Evolutionary conservation across 2,329 filamentous ascomycete species (phyloP).

Genomic region (Alternaria burnsii): DNA sequence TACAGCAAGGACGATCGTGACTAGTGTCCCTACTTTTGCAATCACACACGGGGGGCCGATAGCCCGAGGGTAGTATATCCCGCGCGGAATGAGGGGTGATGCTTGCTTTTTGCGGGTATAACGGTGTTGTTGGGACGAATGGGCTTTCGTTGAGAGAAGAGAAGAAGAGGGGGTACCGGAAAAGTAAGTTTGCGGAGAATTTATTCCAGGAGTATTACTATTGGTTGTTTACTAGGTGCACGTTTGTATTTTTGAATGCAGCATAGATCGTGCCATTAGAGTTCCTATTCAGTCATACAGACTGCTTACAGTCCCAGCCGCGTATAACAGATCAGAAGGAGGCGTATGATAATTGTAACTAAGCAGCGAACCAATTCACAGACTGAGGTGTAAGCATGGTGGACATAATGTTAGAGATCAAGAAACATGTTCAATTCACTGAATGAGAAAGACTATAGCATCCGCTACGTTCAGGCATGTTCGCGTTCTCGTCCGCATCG

Average conservation of each 20-base stretch:
- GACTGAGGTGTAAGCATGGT: background rate
- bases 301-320: too few species aligned
- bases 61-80: background rate
- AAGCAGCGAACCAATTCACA: background rate
- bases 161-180: background rate
- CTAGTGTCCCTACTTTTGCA: background rate
- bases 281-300: background rate
- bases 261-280: background rate
- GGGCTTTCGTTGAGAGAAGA: background rate
- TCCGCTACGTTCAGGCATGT: slow-evolving; percentile 19
- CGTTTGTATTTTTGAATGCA: background rate
- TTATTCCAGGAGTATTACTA: background rate
- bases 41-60: background rate
- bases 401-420: background rate
- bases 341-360: background rate
- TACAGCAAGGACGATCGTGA: background rate
- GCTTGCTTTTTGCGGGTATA: background rate
- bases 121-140: slow-evolving; percentile 1
- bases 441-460: slow-evolving; percentile 11
- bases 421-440: slow-evolving; percentile 13
- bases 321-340: background rate
- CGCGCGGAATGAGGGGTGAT: background rate
- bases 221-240: background rate
- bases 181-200: background rate
- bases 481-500: slow-evolving; percentile 20